phyloP scores from a whole-genome alignment of 495 filamentous ascomycete species.

The Podospora comata region DNA sequence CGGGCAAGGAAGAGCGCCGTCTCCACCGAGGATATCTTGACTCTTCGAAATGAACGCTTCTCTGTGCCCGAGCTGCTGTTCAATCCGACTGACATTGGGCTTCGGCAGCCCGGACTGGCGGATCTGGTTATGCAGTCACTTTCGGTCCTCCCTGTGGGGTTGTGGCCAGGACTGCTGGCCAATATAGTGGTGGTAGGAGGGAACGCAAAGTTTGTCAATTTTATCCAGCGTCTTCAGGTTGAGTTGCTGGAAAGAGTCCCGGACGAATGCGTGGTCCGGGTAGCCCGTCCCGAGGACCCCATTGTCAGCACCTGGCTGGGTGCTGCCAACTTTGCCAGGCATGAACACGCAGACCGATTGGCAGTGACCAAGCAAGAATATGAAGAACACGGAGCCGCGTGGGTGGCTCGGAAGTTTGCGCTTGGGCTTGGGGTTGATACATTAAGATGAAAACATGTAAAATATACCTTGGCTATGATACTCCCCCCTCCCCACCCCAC shows the following conservation, averaged over 20 bases:
- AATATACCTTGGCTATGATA: not conserved
- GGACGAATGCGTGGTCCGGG: conserved; percentile 70
- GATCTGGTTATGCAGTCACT: conserved; percentile 79
- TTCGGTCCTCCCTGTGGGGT: conserved; percentile 65
- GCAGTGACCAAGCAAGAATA: conserved; percentile 85
- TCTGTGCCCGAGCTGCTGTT: conserved; percentile 88
- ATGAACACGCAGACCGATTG: conserved; percentile 60
- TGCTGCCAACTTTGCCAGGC: conserved; percentile 68
- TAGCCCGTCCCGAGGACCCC: conserved; percentile 68
- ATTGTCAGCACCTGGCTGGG: conserved; percentile 82
- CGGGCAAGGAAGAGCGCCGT: conserved; percentile 60
- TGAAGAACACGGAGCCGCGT: conserved; percentile 76
- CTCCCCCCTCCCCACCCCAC: no score
- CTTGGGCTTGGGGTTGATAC: conserved; percentile 28
- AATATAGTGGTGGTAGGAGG: conserved; percentile 91
- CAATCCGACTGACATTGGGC: conserved; percentile 77
- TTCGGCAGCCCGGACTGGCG: conserved; percentile 79
- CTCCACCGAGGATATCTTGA: conserved; percentile 76
- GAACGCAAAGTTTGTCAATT: conserved; percentile 74
- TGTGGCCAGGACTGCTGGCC: conserved; percentile 75
- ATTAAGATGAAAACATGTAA: not conserved
- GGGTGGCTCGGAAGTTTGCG: conserved; percentile 71
- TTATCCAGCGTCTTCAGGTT: conserved; percentile 74
- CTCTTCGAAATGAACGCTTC: conserved; percentile 89
- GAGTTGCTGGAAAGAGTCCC: conserved; percentile 75